Conservation (phyloP, 495 filamentous ascomycete genomes). For the Letharia lupina region DNA sequence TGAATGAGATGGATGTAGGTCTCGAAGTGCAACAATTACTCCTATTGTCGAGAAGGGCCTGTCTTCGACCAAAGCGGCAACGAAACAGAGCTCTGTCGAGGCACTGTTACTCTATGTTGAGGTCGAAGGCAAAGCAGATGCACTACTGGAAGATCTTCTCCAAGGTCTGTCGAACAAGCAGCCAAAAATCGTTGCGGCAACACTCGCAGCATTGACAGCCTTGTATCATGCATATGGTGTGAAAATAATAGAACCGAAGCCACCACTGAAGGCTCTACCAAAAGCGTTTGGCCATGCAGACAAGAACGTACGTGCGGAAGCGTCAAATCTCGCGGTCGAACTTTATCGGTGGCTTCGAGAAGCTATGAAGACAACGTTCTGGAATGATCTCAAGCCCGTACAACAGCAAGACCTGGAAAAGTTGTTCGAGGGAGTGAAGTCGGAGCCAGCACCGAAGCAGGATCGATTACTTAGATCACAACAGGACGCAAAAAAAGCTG, state of each 20-base stretch:
- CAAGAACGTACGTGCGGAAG: constrained; percentile 96
- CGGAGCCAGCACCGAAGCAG: constrained; percentile 81
- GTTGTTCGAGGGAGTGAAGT: constrained; percentile 84
- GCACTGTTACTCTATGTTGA: constrained; percentile 85
- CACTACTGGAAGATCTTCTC: constrained; percentile 83
- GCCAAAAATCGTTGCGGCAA: constrained; percentile 86
- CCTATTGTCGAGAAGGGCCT: constrained; percentile 89
- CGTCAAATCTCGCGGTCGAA: constrained; percentile 84
- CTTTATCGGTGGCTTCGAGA: constrained; percentile 96
- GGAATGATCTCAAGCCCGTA: constrained; percentile 88
- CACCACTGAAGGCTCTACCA: constrained; percentile 80
- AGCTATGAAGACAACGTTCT: constrained; percentile 97
- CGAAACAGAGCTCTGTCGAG: constrained; percentile 79
- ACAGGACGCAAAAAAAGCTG: constrained; percentile 68
- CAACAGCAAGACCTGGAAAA: constrained; percentile 93
- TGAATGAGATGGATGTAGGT: constrained; percentile 39
- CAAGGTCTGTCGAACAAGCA: constrained; percentile 83
- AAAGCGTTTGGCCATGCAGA: constrained; percentile 94
- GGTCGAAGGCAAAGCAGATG: constrained; percentile 66
- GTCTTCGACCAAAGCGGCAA: constrained; percentile 72
- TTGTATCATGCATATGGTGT: constrained; percentile 92
- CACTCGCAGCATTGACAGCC: constrained; percentile 65
- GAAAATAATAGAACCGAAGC: constrained; percentile 94
- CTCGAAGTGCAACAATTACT: constrained; percentile 62
- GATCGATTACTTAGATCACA: constrained; percentile 83